These are phyloP conservation scores for Coffea canephora DNA, from an alignment of 257 asterid species.

Conservation along the genomic window DNA sequence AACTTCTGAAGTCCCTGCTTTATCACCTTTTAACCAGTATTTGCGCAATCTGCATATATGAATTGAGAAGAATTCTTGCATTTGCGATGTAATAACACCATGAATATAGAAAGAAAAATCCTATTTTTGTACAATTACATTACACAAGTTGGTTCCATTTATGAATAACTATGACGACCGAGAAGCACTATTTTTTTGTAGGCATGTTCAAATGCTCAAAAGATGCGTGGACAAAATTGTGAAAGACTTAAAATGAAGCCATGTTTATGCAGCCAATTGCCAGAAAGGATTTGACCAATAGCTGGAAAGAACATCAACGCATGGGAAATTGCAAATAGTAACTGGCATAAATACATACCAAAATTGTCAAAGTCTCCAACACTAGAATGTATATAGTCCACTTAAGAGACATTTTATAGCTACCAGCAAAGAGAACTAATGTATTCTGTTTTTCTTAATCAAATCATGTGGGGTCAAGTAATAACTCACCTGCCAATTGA, in stretches of 20 bases:
- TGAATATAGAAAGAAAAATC: neutral
- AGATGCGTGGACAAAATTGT: neutral
- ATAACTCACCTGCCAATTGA: constrained; percentile 59
- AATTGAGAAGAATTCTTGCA: neutral
- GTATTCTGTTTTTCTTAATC: neutral
- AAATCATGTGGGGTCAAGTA: constrained; percentile 7
- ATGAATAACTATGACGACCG: neutral
- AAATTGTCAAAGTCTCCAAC: neutral
- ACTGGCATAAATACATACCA: neutral
- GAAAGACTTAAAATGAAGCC: neutral
- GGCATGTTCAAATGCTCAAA: neutral
- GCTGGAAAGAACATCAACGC: neutral
- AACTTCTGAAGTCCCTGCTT: constrained; percentile 58
- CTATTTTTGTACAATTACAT: neutral
- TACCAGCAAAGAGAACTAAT: neutral
- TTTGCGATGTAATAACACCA: neutral
- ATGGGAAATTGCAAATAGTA: neutral
- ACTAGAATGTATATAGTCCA: neutral
- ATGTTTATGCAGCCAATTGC: neutral
- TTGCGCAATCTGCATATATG: constrained; percentile 47
- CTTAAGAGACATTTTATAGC: neutral
- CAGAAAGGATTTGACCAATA: neutral
- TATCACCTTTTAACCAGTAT: constrained; percentile 90
- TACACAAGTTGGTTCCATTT: neutral
- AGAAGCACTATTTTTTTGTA: neutral